phyloP scores from a whole-genome alignment of 306 rosid genomes.

The Sechiopsis laciniata region DNA sequence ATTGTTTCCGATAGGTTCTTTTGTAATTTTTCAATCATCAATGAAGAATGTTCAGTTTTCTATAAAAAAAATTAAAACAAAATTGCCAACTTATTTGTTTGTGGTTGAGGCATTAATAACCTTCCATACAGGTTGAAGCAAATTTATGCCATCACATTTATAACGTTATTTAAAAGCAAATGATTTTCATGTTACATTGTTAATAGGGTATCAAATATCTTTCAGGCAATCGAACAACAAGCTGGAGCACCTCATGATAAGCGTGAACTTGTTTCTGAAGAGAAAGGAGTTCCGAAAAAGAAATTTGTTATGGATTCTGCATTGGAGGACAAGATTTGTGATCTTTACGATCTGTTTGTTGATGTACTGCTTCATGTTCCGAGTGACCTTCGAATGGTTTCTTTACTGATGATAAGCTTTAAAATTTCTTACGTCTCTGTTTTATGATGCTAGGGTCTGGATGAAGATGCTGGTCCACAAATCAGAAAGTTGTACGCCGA shows the following conservation, averaged over 20 bases:
- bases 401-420: slow-evolving; percentile 22
- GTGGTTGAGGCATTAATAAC: not conserved
- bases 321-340: slow-evolving; percentile 96
- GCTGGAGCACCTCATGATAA: slow-evolving; percentile 54
- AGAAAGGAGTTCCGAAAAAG: slow-evolving; percentile 46
- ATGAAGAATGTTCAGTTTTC: too few relatives aligned
- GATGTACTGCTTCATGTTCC: slow-evolving; percentile 51
- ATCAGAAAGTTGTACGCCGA: slow-evolving; percentile 81
- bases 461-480: slow-evolving; percentile 88
- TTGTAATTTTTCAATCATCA: too few relatives aligned
- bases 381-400: slow-evolving; percentile 23
- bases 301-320: slow-evolving; percentile 68
- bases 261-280: slow-evolving; percentile 62
- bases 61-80: too few relatives aligned
- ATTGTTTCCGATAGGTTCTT: too few relatives aligned
- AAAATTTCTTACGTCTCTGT: slow-evolving; percentile 22
- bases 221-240: slow-evolving; percentile 50
- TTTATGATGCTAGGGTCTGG: slow-evolving; percentile 71
- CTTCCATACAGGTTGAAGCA: not conserved
- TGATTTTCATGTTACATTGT: not conserved
- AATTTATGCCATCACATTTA: not conserved
- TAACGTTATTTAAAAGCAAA: not conserved
- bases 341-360: slow-evolving; percentile 90
- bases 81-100: not conserved
- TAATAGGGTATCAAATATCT: slow-evolving; percentile 28